Conservation (phyloP, 2,329 filamentous ascomycete genomes). For the Microthyrium microscopicum region DNA sequence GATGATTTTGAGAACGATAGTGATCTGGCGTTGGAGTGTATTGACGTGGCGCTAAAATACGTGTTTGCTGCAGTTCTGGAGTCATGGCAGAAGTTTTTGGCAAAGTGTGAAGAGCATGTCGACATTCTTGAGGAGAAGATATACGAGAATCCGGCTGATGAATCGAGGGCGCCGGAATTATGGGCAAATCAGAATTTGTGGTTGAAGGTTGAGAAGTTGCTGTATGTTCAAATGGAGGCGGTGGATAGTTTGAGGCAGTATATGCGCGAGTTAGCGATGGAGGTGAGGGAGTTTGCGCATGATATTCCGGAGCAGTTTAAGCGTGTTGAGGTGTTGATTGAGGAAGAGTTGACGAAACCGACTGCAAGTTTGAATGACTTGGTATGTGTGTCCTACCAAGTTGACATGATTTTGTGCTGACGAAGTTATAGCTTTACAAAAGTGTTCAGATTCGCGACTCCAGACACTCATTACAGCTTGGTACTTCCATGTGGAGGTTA, state of each 20-base stretch:
- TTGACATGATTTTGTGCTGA: constrained; percentile 16
- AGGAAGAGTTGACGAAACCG: constrained; percentile 34
- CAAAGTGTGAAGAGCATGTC: constrained; percentile 30
- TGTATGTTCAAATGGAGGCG: constrained; percentile 32
- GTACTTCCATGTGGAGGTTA: constrained; percentile 36
- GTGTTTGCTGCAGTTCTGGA: constrained; percentile 31
- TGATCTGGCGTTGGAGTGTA: constrained; percentile 28
- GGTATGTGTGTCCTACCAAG: background rate
- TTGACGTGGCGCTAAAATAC: constrained; percentile 32
- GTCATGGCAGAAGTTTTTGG: constrained; percentile 30
- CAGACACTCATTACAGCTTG: constrained; percentile 30
- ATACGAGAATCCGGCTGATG: constrained; percentile 37
- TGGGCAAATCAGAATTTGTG: constrained; percentile 34
- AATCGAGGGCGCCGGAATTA: constrained; percentile 33
- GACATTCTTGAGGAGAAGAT: constrained; percentile 34
- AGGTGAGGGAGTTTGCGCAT: constrained; percentile 15
- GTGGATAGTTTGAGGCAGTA: constrained; percentile 28
- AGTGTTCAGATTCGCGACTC: constrained; percentile 35
- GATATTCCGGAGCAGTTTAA: constrained; percentile 25
- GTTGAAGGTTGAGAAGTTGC: constrained; percentile 35
- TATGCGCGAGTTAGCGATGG: constrained; percentile 19
- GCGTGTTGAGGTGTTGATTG: constrained; percentile 29
- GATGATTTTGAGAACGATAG: constrained; percentile 27
- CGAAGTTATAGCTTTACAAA: too few relatives aligned
- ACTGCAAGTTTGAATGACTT: constrained; percentile 32